Base-by-base conservation (phyloP, 306 rosid species). In the Malus sylvestris region DNA sequence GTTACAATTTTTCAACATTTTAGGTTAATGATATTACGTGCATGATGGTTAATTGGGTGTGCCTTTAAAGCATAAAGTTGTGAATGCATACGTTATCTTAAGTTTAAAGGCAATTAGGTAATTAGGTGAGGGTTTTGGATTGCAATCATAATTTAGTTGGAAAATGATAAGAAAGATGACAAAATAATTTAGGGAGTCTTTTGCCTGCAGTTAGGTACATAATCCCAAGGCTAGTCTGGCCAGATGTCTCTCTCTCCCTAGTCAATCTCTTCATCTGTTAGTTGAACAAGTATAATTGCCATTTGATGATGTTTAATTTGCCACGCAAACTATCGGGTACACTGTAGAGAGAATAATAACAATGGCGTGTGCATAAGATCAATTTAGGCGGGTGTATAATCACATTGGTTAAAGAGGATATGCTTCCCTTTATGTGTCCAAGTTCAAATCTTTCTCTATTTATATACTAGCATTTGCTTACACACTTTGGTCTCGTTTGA, bases 11-110 rank as follows among this genome's bases (percentile, higher is more conserved):
- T 69, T 81, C 32, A 46, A 71, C 68, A 69, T 49, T 11, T 40
- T 69, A 42, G 52, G 53, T 74, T 65, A 6, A 60, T 45, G 35
- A 86, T 80, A 76, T 73, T 64, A 65, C 75, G 67, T 81, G 68
- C 68, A 40, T 60, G 44, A 32, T 66, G 79, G 67, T 30, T 55
- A 49, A 67, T 76, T 73, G 44, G 67, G 6, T 75, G 75, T 52
- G 75, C 63, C 83, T 80, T 81, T 65, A 29, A 71, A 74, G 75
- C 40, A 74, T 62, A 69, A 71, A 33, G 67, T 75, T 77, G 72
- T 72, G 80, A 52, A 76, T 27, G 7, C 6, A 38, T 7, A 30
- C 44, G 63, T 81, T 67, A 45, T 72, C 84, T 81, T 59, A 3
- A 45, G 27, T 45, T 57, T 73, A 71, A 78, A 71, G 82, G 68